Evolutionary conservation across 208 protist species (phyloP), one percentile per base, ranked within the genome.

Genomic region (Wallacemonas sp.): DNA sequence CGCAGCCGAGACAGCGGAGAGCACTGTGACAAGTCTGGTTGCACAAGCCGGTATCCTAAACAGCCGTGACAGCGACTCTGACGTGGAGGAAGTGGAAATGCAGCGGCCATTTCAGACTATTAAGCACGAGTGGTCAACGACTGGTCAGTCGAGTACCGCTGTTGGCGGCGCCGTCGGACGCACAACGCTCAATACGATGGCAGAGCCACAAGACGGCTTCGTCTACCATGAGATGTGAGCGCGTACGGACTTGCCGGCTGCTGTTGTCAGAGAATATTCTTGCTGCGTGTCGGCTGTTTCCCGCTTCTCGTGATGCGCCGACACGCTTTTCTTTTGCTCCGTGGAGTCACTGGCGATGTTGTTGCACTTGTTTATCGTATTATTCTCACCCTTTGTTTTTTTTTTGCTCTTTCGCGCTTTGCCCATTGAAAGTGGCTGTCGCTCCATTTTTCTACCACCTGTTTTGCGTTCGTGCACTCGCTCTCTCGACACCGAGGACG

Each of bases 211-310:
- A 30, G 84, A 92, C 36, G 83, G 77, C 36, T 91, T 95, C 71
- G 82, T 95, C 9, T 95, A 95, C 61, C 86, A 92, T 32, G 89
- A 95, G 60, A 68, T 92, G 39, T 94, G 73, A 70, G 17, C 42
- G 5, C 10, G 10, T 48, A 19, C 13, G 42, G 19, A 26, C 8
- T 6, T 6, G 5, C 13, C 6, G 42, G 10, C 19, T 22, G 22
- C 42, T 8, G 42, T 22, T 5, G 19, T n/a, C 19, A 50, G 33
- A 4, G 12, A 34, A 5, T 12, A 4, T 30, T 55, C 19, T 54
- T 36, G 42, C 55, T 68, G 9, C 29, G 1, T 9, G 27, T 48
- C 21, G 26, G 10, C 48, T 57, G 36, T 48, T 42, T 10, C 34
- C 39, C n/a, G 50, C 19, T 45, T 50, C 62, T 34, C 50, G 53